Evolutionary conservation across 331 rosid genomes (phyloP), one percentile per base, ranked within the genome.

Genomic region (Malus hybrid): DNA sequence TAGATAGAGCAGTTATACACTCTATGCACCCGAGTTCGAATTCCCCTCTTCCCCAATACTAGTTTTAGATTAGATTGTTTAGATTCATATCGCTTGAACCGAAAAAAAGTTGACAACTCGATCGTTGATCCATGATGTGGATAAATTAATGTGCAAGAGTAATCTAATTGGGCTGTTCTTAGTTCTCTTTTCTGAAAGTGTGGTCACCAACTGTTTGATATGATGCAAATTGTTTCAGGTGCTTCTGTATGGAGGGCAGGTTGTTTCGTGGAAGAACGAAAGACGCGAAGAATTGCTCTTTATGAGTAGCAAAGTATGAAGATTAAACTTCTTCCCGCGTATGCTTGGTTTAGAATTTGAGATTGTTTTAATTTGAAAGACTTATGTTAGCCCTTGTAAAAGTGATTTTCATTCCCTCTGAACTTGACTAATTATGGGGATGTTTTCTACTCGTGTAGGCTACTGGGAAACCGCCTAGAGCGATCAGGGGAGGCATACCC

Each of bases 211-310:
- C 36, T 55, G 79, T 70, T 74, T 76, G 61, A 36, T 71, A 62
- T 62, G 22, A 1, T 19, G 59, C 28, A 9, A 54, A 68, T 84
- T 76, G 60, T 83, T 80, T 83, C 87, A 91, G 97, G 94, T 91
- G 76, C 86, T 87, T 67, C 88, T 91, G 12, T 81, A 89, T 67
- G 97, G 97, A 55, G 97, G 90, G 24, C 94, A 87, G 77, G 83
- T 91, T 55, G 84, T 89, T 67, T 89, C 97, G 6, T 91, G 97
- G 97, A 91, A 91, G 85, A 91, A 89, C 82, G 90, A 87, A 34
- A 44, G 84, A 71, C 85, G 85, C 44, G 94, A 91, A 83, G 94
- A 91, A 71, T 80, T 89, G 20, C 89, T 91, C 76, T 91, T 87
- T 50, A 79, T 71, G 89, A 87, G 97, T 84, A 89, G 88, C 36